Base-by-base conservation (phyloP, 768 basidiomycete genomes). In the Boletus reticuloceps region DNA sequence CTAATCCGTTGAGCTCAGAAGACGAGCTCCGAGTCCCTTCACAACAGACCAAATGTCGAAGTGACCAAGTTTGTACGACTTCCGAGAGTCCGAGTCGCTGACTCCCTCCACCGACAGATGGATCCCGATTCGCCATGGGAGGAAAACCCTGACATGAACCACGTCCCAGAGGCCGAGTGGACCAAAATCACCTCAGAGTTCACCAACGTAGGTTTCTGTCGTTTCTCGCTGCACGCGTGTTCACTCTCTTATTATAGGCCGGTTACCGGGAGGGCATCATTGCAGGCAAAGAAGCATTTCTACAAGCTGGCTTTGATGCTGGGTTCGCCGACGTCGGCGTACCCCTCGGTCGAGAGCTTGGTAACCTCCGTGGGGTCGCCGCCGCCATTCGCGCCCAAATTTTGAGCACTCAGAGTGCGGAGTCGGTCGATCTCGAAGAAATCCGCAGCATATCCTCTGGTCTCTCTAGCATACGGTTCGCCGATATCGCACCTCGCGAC, bases 231-330 rank as follows among this genome's bases (percentile, higher is more conserved):
- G 11, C 20, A 47, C 44, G 22, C 43, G 4, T 22, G 36, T 29
- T 59, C 50, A 56, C 40, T 32, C 45, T 16, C 39, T 11, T 36
- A 50, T 16, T 45, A 10, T 45, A 97, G 96, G 84, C 84, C 17
- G 96, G 96, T 3, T 98, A 98, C 66, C 84, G 96, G n/a, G 95
- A 98, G 73, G 96, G 96, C 7, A 96, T 98, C 63, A 89, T 86
- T 0, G 85, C 88, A 5, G 96, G 96, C 4, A 98, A 98, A 69
- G 89, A 95, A 68, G 77, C 81, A 0, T 86, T 85, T 3, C 78
- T 98, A 2, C 96, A 99, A 64, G 77, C 85, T 58, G 96, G 96
- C 1, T 98, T 99, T 64, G 92, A 99, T 70, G 74, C 78, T 4
- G 94, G 91, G 2, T 98, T 92, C 64, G 84, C 85, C 1, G 69